Percentiles rank a stretch among this genome's conserved stretches.
These are phyloP conservation scores for Cystobasidium sp. DNA, from an alignment of 1,284 basidiomycete species.

Conservation along the genomic window DNA sequence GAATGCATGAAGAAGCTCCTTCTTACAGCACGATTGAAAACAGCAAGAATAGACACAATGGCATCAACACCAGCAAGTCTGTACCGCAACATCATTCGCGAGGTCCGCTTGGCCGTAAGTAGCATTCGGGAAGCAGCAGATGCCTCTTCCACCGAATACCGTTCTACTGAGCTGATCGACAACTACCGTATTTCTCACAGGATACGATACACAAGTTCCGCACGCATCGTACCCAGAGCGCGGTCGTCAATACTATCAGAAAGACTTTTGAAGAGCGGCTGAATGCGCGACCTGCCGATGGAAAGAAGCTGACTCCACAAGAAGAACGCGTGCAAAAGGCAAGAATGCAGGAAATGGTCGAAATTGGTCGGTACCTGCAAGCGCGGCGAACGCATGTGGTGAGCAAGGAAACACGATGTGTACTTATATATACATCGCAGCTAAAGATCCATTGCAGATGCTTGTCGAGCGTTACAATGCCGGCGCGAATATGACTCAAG, in stretches of 20 bases:
- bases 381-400: constrained; percentile 33
- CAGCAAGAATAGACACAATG: constrained; percentile 1
- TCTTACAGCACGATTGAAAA: neutral
- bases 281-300: neutral
- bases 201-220: constrained; percentile 35
- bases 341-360: constrained; percentile 17
- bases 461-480: constrained; percentile 41
- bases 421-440: neutral
- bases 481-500: constrained; percentile 41
- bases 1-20: neutral
- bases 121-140: neutral
- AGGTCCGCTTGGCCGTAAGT: constrained; percentile 32
- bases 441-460: constrained; percentile 3
- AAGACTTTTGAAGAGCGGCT: constrained; percentile 4
- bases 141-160: too few relatives aligned
- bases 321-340: constrained; percentile 10
- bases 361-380: constrained; percentile 31
- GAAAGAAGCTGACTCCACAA: constrained; percentile 16
- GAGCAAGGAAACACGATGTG: neutral
- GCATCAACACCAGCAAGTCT: constrained; percentile 15
- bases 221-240: constrained; percentile 15
- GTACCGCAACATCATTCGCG: constrained; percentile 35
- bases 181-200: constrained; percentile 5
- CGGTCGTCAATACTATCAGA: constrained; percentile 20
- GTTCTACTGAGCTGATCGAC: constrained; percentile 2